Base-by-base conservation (phyloP, 805 yeast genomes). In the Lipomyces japonicus region DNA sequence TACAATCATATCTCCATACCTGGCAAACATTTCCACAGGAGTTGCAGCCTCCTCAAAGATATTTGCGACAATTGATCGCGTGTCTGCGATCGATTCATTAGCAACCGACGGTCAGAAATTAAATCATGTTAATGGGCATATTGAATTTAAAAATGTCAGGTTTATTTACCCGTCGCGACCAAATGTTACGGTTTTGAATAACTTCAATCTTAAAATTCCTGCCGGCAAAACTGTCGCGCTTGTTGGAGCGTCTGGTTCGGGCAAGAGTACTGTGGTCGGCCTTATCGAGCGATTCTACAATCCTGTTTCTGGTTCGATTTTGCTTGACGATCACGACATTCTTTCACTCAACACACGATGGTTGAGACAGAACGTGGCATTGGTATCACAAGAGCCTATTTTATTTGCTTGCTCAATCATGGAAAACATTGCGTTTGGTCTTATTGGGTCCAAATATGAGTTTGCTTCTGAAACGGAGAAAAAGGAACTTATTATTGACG, bases 171-270 rank as follows among this genome's bases (percentile, higher is more conserved):
- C 68, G 1, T 59, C 68, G 6, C 58, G 68, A 6, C 65, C 67
- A 2, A 60, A 63, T 23, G 65, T 62, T 18, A 50, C 60, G n/a
- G 61, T 65, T n/a, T 44, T 66, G 14, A 44, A 53, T 7, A 53
- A 64, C 49, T 54, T 62, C 43, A 42, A 50, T 22, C 61, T 65
- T 23, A 39, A 45, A 12, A 41, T 66, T 78, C 89, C 90, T 5
- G 84, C 91, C 1, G 96, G 96, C 9, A 68, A 81, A 61, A 87
- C 85, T 59, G 91, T 88, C 35, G 96, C 96, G 10, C 78, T 88
- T 58, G 96, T 88, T 19, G 96, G 96, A 1, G 82, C 95, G 89
- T 2, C 82, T 86, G 22, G 96, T 6, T 60, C 65, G n/a, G 89
- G 39, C 65, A 72, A 4, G 52, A 50, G 56, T 44, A 61, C 64